Evolutionary conservation across 345 rosid genomes (phyloP), one percentile per base, ranked within the genome.

Genomic region (Linum usitatissimum): DNA sequence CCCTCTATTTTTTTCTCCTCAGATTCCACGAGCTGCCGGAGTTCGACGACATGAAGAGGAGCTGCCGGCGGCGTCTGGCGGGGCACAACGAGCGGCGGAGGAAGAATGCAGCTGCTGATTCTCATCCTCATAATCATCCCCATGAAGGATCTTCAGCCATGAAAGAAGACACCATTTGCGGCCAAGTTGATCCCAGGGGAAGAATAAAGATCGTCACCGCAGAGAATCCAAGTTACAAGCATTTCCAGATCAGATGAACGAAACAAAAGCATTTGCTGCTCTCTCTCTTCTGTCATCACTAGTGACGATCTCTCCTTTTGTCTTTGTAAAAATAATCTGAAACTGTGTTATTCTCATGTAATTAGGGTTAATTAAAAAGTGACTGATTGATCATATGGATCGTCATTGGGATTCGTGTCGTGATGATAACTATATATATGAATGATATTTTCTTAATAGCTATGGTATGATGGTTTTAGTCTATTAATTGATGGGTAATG

Each of bases 201-300:
- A 75, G 78, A 51, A 76, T 75, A 53, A 74, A 74, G 60, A 63
- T 74, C 30, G 17, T 4, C 4, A 75, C 77, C 69, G 71, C 64
- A 40, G 84, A 79, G 59, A 77, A 63, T 51, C 72, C 76, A 55
- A 59, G 71, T 30, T 73, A 31, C 78, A 77, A 77, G 60, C 84
- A 79, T 54, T 80, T 78, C 74, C 76, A 77, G 68, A 75, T 83
- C 77, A 71, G 75, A 69, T 75, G 31, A 18, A 9, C 18, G 4
- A 18, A 3, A 4, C 1, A 14, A 18, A 54, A 20, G n/a, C n/a
- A n/a, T n/a, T 62, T 72, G 87, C 85, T 72, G 87, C 85, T 83
- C 82, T 39, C 85, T 83, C 83, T 83, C 88, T 83, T 81, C 85
- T 81, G 85, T 83, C 88, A 81, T 59, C 64, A 23, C 42, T 34